Evolutionary conservation across 345 rosid species (phyloP).

Genomic region (Bretschneidera sinensis): DNA sequence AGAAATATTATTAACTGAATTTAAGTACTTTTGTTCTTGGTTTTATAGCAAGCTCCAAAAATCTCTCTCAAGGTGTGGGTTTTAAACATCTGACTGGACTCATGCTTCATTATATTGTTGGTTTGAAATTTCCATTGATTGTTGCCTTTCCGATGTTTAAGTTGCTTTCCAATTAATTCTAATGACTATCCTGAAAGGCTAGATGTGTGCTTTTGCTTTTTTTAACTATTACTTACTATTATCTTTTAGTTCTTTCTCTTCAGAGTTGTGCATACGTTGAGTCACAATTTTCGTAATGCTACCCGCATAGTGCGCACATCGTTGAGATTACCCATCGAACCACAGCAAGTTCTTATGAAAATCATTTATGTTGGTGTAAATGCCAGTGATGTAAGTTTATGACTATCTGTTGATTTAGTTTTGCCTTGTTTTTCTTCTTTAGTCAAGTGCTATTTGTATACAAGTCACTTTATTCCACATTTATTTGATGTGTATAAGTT

Average conservation of each 20-base stretch:
- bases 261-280: conserved; percentile 88
- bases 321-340: conserved; percentile 58
- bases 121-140: not conserved
- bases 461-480: not conserved
- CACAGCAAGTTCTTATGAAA: conserved; percentile 75
- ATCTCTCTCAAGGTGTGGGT: not conserved
- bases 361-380: conserved; percentile 92
- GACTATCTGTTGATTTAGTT: conserved; percentile 12
- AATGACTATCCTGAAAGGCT: too few relatives aligned
- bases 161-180: too few relatives aligned
- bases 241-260: conserved; percentile 20
- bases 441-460: not conserved
- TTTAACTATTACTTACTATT: conserved; percentile 12
- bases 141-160: not conserved
- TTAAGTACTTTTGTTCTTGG: not conserved
- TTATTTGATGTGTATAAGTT: too few relatives aligned
- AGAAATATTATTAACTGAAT: not conserved
- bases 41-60: not conserved
- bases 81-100: not conserved
- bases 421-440: not conserved
- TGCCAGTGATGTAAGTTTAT: conserved; percentile 94
- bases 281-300: conserved; percentile 83
- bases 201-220: not conserved
- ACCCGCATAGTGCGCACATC: conserved; percentile 48
- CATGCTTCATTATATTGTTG: not conserved